These are phyloP conservation scores for Solanum pennellii DNA, from an alignment of 257 asterid genomes.

Conservation along the genomic window DNA sequence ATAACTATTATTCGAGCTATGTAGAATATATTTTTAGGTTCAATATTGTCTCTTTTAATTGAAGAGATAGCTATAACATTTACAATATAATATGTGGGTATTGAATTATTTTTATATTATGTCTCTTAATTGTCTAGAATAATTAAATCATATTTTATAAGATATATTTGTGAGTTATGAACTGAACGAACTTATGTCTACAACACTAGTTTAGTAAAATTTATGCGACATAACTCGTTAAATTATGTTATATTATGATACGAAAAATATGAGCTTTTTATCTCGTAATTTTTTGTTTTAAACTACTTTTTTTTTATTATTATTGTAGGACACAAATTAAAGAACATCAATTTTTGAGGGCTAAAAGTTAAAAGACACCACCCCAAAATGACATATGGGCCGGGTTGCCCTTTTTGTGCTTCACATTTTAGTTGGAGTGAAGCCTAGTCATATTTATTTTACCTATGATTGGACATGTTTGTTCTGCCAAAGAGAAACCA, in stretches of 20 bases:
- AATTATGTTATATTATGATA: neutral
- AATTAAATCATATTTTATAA: neutral
- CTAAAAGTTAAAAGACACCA: neutral
- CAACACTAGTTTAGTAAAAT: fast-evolving
- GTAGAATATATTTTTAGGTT: neutral
- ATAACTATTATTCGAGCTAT: neutral
- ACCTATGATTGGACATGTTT: neutral
- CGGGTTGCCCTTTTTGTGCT: neutral
- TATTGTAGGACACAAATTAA: neutral
- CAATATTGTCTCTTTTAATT: neutral
- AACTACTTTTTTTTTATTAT: neutral
- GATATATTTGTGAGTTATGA: neutral
- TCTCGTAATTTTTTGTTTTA: neutral
- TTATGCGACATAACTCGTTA: neutral
- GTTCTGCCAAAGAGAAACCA: neutral
- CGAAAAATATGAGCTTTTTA: neutral
- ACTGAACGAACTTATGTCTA: neutral
- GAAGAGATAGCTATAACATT: too few relatives aligned
- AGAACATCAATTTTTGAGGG: neutral
- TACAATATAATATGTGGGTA: too few relatives aligned
- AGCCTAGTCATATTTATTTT: neutral
- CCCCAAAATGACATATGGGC: neutral
- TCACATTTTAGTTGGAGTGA: neutral
- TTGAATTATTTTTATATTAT: too few relatives aligned
- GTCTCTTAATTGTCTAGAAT: neutral